Base-by-base conservation (phyloP, 371 early-diverging fungal species). In the Sporodiniella umbellata region DNA sequence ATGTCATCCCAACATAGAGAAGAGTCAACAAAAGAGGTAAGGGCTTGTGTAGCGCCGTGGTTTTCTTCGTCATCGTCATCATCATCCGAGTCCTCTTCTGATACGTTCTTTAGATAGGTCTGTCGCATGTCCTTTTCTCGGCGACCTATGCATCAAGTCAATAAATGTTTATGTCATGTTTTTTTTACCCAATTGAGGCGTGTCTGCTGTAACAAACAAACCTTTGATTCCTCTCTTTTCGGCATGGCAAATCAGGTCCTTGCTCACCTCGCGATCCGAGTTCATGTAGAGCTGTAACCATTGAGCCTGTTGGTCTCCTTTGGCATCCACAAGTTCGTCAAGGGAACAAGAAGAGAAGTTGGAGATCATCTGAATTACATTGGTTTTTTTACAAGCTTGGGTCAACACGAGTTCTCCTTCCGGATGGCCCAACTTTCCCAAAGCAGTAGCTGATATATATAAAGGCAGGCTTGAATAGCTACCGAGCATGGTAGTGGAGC, bases 211-310 rank as follows among this genome's bases (percentile, higher is more conserved):
- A 26, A 96, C 83, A 54, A 94, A 89, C 7, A 98, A 62, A 23
- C 79, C 83, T 62, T 89, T 90, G 66, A 84, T 86, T 2, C 96
- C 98, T 8, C 79, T 73, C 19, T 54, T 62, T 56, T 96, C 94
- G 6, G 95, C 98, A 21, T 86, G 74, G 30, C 81, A 60, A 4
- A 98, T 82, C 23, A 98, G 66, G 24, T 72, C 61, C 49, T 83
- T 78, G 4, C 93, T 84, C n/a, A 89, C 72, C 2, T 60, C 56
- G 18, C 92, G 83, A 54, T 97, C 83, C 33, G 75, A 64, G 68
- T 95, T 91, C 22, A 95, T 93, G 60, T 96, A 98, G 23, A 98
- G 80, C 66, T 98, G 98, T 60, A 93, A 83, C 90, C 91, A 95
- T 55, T 61, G 75, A 1, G 65, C 51, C 47, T 77, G 75, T 0